Conservation (phyloP, 2,329 filamentous ascomycete genomes). For the Dryadomyces quercivorus region DNA sequence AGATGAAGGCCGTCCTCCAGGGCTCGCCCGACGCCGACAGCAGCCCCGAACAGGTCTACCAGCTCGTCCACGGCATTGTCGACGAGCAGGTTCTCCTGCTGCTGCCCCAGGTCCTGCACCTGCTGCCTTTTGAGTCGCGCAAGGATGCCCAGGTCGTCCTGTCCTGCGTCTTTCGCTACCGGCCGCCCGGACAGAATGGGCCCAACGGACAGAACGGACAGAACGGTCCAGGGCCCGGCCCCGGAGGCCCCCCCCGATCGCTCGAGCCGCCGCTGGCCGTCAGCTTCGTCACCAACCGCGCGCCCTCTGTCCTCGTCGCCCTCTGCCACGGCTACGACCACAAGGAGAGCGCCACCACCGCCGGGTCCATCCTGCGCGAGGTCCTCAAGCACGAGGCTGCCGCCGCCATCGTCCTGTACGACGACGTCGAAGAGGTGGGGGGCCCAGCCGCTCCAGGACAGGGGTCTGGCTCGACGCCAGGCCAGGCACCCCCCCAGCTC, state of each 20-base stretch:
- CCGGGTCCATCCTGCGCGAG: conserved; percentile 79
- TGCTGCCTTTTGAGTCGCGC: conserved; percentile 86
- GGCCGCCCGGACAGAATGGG: conserved; percentile 58
- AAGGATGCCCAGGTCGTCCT: conserved; percentile 96
- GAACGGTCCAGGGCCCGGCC: neutral
- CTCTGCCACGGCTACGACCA: conserved; percentile 83
- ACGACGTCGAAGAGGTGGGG: conserved; percentile 57
- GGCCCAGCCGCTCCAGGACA: neutral
- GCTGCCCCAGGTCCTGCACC: conserved; percentile 70
- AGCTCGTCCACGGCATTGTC: conserved; percentile 73
- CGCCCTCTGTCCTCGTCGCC: conserved; percentile 77
- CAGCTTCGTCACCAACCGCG: conserved; percentile 75
- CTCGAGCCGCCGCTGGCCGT: conserved; percentile 46
- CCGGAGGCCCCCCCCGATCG: neutral
- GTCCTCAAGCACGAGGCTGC: conserved; percentile 82
- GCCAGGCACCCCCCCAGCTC: neutral
- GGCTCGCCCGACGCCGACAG: conserved; percentile 89
- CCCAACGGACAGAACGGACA: too few species aligned
- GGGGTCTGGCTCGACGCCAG: too few species aligned
- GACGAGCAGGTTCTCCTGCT: conserved; percentile 78
- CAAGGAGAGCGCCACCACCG: conserved; percentile 83
- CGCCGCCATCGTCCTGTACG: conserved; percentile 82
- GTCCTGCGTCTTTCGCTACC: conserved; percentile 87
- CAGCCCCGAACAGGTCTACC: conserved; percentile 75
- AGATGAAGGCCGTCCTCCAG: conserved; percentile 90